phyloP scores from a whole-genome alignment of 306 rosid species.

The Vigna hirtella region DNA sequence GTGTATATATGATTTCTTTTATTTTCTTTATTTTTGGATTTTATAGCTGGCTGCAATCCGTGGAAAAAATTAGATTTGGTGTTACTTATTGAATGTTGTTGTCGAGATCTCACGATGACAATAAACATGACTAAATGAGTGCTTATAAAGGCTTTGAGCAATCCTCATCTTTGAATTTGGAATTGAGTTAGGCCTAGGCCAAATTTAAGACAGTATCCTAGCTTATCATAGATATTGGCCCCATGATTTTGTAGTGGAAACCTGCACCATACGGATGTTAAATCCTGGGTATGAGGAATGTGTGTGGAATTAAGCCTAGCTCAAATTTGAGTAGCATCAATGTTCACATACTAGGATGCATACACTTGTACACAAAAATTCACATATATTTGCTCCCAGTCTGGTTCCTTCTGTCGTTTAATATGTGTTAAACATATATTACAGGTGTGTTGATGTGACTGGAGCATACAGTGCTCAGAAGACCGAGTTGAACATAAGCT shows the following conservation, averaged over 20 bases:
- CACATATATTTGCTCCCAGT: background rate
- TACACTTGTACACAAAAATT: background rate
- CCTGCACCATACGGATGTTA: background rate
- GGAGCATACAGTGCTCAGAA: slow-evolving; percentile 97
- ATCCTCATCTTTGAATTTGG: background rate
- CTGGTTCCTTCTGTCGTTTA: slow-evolving; percentile 23
- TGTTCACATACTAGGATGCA: background rate
- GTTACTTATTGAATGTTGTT: slow-evolving; percentile 16
- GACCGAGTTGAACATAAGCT: slow-evolving; percentile 95
- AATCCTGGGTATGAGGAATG: background rate
- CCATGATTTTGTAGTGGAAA: background rate
- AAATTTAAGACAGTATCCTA: background rate
- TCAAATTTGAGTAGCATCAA: background rate
- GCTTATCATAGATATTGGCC: background rate
- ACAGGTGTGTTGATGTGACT: slow-evolving; percentile 92
- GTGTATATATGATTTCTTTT: slow-evolving; percentile 12
- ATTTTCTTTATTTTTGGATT: slow-evolving; percentile 23
- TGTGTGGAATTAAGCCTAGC: background rate
- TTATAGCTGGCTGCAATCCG: slow-evolving; percentile 17
- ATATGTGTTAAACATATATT: slow-evolving; percentile 45
- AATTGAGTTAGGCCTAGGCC: background rate
- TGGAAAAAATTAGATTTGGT: background rate
- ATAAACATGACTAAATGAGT: background rate
- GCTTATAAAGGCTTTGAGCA: background rate
- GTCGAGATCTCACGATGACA: too few species aligned